phyloP scores from a whole-genome alignment of 2,329 filamentous ascomycete species.

The Diaporthe sp. region DNA sequence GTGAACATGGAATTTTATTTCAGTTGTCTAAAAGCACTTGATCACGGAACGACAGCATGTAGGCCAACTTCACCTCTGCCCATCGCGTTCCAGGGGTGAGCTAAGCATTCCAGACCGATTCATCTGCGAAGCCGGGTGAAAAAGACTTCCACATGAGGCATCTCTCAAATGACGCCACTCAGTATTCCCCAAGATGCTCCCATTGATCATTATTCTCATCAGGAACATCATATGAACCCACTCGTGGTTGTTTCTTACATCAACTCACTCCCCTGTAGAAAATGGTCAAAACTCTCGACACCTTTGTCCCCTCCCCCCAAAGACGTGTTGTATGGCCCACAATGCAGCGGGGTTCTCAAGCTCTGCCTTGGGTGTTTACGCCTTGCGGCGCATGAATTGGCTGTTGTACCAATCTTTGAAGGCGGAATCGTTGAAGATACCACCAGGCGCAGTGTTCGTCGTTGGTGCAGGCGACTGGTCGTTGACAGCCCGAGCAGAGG shows the following conservation, averaged over 20 bases:
- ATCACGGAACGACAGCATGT: neutral
- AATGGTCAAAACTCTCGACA: neutral
- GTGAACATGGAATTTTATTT: neutral
- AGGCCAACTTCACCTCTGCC: neutral
- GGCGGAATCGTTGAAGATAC: neutral
- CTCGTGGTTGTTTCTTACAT: neutral
- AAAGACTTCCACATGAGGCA: neutral
- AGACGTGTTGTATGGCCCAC: neutral
- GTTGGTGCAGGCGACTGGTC: neutral
- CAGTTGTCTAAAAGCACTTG: neutral
- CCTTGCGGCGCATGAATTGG: constrained; percentile 14
- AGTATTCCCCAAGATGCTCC: neutral
- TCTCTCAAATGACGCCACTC: no score
- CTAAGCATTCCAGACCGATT: neutral
- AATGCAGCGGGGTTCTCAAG: neutral
- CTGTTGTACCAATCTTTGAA: constrained; percentile 24
- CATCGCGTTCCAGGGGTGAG: neutral
- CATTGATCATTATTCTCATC: neutral
- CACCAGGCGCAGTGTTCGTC: neutral
- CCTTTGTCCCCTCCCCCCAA: no score
- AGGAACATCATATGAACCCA: neutral
- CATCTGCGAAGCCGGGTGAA: neutral
- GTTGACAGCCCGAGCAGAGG: neutral
- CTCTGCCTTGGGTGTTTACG: neutral
- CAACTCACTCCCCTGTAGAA: neutral